These are phyloP conservation scores for Acanthamoeba divionensis DNA, from an alignment of 208 protist genomes.

Conservation along the genomic window DNA sequence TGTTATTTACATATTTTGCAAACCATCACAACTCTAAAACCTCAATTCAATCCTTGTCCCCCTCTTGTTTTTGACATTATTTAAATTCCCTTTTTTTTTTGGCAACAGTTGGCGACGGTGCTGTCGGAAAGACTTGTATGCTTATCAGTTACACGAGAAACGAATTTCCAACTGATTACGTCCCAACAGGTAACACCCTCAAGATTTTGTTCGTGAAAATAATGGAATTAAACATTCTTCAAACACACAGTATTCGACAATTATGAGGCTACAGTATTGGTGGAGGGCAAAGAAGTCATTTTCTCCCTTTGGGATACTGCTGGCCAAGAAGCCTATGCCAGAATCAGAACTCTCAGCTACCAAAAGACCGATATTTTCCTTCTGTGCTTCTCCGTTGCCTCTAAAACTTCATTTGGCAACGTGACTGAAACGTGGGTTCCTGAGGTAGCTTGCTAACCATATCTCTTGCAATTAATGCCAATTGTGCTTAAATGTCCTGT, in stretches of 20 bases:
- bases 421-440: constrained; percentile 51
- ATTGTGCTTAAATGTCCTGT: not conserved
- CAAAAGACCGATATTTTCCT: constrained; percentile 56
- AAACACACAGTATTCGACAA: constrained; percentile 46
- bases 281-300: constrained; percentile 55
- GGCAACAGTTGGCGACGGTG: constrained; percentile 81
- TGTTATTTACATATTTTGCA: not conserved
- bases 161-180: constrained; percentile 82
- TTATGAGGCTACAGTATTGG: constrained; percentile 47
- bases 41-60: no score
- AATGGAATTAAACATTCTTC: not conserved
- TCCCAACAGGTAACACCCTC: constrained; percentile 69
- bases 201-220: no score
- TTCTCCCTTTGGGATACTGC: constrained; percentile 52
- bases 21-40: not conserved
- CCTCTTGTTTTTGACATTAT: no score
- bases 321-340: constrained; percentile 52
- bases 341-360: constrained; percentile 50
- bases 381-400: constrained; percentile 50
- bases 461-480: not conserved
- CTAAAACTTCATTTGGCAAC: constrained; percentile 46
- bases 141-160: constrained; percentile 83
- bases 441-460: not conserved
- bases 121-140: constrained; percentile 83
- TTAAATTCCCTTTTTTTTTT: not conserved